Evolutionary conservation across 805 yeast species (phyloP).

Genomic region (Hanseniaspora mollemarum): DNA sequence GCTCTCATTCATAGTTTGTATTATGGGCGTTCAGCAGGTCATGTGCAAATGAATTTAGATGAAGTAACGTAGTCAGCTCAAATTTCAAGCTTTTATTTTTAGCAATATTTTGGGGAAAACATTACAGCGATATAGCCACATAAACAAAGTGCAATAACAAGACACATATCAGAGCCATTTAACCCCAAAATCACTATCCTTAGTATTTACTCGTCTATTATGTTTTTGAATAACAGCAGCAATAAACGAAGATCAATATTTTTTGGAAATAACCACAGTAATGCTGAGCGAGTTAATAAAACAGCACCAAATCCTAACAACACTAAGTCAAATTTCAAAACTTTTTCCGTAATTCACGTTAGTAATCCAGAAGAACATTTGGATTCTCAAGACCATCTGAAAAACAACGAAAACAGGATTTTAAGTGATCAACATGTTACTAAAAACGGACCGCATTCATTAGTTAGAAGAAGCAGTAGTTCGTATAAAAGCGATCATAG

Average conservation of each 20-base stretch:
- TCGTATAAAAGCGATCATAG: neutral
- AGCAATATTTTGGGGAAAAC: too few relatives aligned
- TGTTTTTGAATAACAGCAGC: neutral
- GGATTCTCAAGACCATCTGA: neutral
- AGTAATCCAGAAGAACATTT: conserved; percentile 1
- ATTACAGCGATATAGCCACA: too few relatives aligned
- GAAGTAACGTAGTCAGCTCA: too few relatives aligned
- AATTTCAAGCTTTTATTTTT: too few relatives aligned
- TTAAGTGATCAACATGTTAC: neutral
- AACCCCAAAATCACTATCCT: neutral
- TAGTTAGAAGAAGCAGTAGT: neutral
- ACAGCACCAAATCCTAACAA: neutral
- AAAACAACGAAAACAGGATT: neutral
- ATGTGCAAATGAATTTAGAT: too few relatives aligned
- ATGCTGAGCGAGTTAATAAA: neutral
- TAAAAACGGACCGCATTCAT: neutral
- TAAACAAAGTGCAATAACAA: neutral
- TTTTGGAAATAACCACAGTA: conserved; percentile 7
- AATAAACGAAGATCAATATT: conserved; percentile 13
- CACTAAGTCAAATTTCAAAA: conserved; percentile 8
- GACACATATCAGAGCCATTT: neutral
- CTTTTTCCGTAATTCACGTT: conserved; percentile 13
- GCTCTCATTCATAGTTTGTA: too few relatives aligned
- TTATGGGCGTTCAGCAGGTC: too few relatives aligned
- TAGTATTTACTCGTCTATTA: neutral